Conservation (phyloP, 2,329 filamentous ascomycete species). For the Westerdykella ornata region DNA sequence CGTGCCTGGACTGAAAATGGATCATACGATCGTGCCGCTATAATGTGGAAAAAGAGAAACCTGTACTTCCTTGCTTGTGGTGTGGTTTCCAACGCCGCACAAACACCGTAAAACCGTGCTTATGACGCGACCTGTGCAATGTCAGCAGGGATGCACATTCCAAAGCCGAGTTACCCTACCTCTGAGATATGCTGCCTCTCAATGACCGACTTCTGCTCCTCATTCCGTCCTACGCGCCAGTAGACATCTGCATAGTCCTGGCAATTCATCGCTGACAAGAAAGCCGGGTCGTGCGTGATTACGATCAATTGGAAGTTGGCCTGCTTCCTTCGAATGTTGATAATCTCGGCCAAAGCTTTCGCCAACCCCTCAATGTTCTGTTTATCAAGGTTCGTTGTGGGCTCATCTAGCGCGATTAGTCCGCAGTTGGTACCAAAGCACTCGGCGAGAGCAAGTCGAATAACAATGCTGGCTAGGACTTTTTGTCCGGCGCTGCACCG, state of each 20-base stretch:
- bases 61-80: too few species aligned
- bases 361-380: conserved; percentile 93
- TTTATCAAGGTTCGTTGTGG: conserved; percentile 90
- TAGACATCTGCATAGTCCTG: conserved; percentile 90
- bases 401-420: conserved; percentile 92
- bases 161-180: conserved; percentile 15
- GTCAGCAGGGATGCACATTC: neutral
- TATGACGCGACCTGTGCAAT: neutral
- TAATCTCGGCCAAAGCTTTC: conserved; percentile 77
- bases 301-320: conserved; percentile 96
- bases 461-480: conserved; percentile 93
- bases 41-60: too few species aligned
- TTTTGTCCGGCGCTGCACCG: conserved; percentile 95
- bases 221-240: conserved; percentile 76
- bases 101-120: too few species aligned
- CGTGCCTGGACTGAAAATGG: too few species aligned
- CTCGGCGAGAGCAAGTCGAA: conserved; percentile 89
- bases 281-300: conserved; percentile 98
- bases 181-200: conserved; percentile 50
- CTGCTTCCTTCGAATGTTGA: conserved; percentile 73
- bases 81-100: too few species aligned
- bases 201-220: conserved; percentile 82
- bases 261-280: conserved; percentile 86
- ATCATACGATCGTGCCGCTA: too few species aligned
- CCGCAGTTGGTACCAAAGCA: conserved; percentile 96